These are phyloP conservation scores for Nannochloropsis gaditana DNA, from an alignment of 108 stramenopile genomes.

Conservation along the genomic window DNA sequence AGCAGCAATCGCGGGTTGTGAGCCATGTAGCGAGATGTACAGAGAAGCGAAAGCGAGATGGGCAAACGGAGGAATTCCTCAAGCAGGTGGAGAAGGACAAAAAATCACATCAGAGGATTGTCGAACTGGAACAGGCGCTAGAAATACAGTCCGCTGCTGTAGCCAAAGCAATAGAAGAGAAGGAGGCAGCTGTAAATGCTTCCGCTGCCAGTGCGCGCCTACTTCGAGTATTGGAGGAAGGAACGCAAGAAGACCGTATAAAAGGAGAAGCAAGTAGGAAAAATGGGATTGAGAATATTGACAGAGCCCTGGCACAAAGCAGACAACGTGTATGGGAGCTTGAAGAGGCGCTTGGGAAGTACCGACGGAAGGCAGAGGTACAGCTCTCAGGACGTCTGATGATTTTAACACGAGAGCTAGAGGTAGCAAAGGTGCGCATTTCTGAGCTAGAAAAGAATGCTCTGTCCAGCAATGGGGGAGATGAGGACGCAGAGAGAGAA, in stretches of 20 bases:
- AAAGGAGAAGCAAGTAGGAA: background rate
- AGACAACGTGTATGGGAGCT: slow-evolving; percentile 1
- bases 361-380: background rate
- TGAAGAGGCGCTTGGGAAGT: background rate
- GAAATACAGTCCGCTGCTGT: background rate
- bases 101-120: background rate
- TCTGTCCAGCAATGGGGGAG: too few relatives aligned
- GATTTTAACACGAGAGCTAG: background rate
- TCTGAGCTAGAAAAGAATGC: too few relatives aligned
- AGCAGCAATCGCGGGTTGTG: background rate
- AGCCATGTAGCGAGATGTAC: background rate
- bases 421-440: background rate
- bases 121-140: background rate
- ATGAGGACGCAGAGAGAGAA: background rate
- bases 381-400: background rate
- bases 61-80: background rate
- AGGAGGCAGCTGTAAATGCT: background rate
- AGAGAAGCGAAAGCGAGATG: background rate
- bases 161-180: background rate
- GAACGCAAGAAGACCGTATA: background rate
- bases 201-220: background rate
- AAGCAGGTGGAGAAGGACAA: background rate
- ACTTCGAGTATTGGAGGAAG: background rate
- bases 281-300: background rate
- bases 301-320: background rate